phyloP scores from a whole-genome alignment of 169 alveolate species.

The Cryptosporidium tyzzeri region DNA sequence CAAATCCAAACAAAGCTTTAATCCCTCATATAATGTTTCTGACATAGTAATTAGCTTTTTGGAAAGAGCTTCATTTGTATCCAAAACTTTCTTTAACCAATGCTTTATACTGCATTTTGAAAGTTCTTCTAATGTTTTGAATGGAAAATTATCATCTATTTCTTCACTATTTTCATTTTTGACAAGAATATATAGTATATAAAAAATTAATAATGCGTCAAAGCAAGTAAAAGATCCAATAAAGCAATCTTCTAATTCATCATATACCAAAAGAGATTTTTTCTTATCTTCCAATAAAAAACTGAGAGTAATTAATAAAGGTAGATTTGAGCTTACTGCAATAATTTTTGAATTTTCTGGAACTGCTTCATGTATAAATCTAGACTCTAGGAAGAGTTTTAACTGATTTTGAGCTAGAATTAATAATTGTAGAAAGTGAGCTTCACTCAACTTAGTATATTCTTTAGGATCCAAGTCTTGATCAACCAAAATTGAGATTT shows the following conservation, averaged over 20 bases:
- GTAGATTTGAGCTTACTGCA: constrained; percentile 55
- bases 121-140: constrained; percentile 42
- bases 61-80: not conserved
- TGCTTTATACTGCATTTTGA: constrained; percentile 24
- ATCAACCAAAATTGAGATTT: not conserved
- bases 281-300: constrained; percentile 61
- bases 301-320: constrained; percentile 34
- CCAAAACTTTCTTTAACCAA: constrained; percentile 40
- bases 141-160: constrained; percentile 10
- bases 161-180: constrained; percentile 10
- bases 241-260: constrained; percentile 20
- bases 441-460: constrained; percentile 1
- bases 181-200: constrained; percentile 22
- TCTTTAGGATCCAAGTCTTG: constrained; percentile 14
- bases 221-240: constrained; percentile 53
- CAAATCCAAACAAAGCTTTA: constrained; percentile 30
- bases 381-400: constrained; percentile 10
- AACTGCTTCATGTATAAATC: constrained; percentile 25
- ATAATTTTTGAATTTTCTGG: constrained; percentile 61
- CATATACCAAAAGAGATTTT: constrained; percentile 42
- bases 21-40: constrained; percentile 39
- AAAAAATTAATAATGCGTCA: constrained; percentile 48
- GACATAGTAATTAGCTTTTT: not conserved
- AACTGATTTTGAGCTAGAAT: not conserved
- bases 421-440: not conserved